These are phyloP conservation scores for Rhizopogon sp. DNA, from an alignment of 768 basidiomycete species.

Conservation along the genomic window DNA sequence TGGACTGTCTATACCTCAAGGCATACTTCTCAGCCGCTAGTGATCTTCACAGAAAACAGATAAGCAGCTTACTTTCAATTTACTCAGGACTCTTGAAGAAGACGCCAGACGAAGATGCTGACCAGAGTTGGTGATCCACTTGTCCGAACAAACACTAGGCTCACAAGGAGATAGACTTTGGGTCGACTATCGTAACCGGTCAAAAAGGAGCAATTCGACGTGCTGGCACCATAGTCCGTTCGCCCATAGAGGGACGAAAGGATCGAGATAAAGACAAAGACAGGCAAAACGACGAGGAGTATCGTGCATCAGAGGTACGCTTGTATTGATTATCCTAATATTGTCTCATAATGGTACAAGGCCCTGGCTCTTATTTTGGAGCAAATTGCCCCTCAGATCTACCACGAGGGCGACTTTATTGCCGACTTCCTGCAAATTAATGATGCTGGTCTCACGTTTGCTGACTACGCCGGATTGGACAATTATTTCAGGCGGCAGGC, in stretches of 20 bases:
- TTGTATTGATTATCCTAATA: neutral
- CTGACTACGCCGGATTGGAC: constrained; percentile 92
- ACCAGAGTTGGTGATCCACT: constrained; percentile 48
- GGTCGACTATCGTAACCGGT: constrained; percentile 21
- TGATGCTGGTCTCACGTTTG: constrained; percentile 84
- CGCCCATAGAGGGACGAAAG: constrained; percentile 53
- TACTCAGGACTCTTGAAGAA: constrained; percentile 62
- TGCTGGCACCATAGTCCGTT: constrained; percentile 81
- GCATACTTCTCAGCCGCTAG: constrained; percentile 87
- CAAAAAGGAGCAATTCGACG: constrained; percentile 66
- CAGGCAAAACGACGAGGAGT: constrained; percentile 50
- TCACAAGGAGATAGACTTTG: constrained; percentile 36
- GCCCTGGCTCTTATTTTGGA: constrained; percentile 71
- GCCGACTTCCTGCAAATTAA: constrained; percentile 91
- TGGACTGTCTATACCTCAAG: constrained; percentile 35
- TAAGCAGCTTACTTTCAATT: constrained; percentile 62
- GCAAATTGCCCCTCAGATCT: constrained; percentile 70
- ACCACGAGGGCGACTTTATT: constrained; percentile 83
- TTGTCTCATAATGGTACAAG: constrained; percentile 33
- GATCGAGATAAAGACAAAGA: constrained; percentile 45
- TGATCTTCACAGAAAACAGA: constrained; percentile 75
- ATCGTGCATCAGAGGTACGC: constrained; percentile 68
- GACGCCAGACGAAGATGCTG: constrained; percentile 64
- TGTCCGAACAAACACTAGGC: neutral
- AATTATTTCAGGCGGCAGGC: constrained; percentile 94